Conservation (phyloP, 176 grass and related monocot species). For the Bromus sterilis region DNA sequence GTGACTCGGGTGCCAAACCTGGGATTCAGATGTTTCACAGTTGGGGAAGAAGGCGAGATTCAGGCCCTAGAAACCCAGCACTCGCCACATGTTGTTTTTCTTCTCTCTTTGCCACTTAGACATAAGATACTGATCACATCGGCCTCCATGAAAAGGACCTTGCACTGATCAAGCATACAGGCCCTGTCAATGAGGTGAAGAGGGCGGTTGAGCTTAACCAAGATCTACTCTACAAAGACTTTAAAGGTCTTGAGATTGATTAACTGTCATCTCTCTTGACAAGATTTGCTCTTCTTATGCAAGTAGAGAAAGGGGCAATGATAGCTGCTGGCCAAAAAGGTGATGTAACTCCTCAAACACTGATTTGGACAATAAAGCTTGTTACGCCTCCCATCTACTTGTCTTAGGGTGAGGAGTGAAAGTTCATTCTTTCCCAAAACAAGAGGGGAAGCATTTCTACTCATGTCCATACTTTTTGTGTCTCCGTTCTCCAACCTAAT, state of each 20-base stretch:
- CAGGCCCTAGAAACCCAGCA: not conserved
- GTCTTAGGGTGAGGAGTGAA: slow-evolving; percentile 26
- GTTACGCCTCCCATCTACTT: slow-evolving; percentile 1
- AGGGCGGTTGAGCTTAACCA: slow-evolving; percentile 3
- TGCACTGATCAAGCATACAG: slow-evolving; percentile 13
- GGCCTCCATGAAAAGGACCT: slow-evolving; percentile 15
- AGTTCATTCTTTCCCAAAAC: slow-evolving; percentile 27
- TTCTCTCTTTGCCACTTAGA: not conserved
- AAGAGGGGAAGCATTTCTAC: slow-evolving; percentile 1
- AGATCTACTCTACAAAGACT: slow-evolving; percentile 1
- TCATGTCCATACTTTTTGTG: not conserved
- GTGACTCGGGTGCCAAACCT: not conserved
- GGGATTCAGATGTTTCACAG: slow-evolving; percentile 29
- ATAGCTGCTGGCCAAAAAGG: slow-evolving; percentile 7
- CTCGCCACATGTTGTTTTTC: not conserved
- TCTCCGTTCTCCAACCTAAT: not conserved
- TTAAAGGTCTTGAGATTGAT: not conserved
- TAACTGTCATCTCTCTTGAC: not conserved
- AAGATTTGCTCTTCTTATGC: slow-evolving; percentile 6
- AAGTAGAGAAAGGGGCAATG: slow-evolving; percentile 14
- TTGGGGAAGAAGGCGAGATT: slow-evolving; percentile 16
- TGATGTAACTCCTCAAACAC: slow-evolving; percentile 25
- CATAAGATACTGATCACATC: not conserved
- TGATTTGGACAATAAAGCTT: slow-evolving; percentile 10
- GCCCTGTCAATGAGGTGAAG: slow-evolving; percentile 7